phyloP scores from a whole-genome alignment of 2,329 filamentous ascomycete species.

The Fusarium devonianum region DNA sequence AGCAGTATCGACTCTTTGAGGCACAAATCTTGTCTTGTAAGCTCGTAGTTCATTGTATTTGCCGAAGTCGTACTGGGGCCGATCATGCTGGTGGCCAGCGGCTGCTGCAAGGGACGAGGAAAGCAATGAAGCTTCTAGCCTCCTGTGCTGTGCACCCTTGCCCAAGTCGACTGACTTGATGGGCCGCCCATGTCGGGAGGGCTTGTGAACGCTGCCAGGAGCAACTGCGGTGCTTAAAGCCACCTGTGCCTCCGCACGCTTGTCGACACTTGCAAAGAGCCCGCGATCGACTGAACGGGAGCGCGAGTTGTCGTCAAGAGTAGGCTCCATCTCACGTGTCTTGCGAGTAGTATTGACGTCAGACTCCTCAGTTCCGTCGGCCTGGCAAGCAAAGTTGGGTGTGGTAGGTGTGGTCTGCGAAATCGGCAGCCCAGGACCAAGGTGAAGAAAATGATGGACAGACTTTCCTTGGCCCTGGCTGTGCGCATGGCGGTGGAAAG shows the following conservation, averaged over 20 bases:
- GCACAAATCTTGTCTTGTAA: conserved; percentile 54
- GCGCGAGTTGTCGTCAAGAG: conserved; percentile 58
- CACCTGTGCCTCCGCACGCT: conserved; percentile 69
- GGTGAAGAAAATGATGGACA: conserved; percentile 49
- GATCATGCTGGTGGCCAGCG: conserved; percentile 52
- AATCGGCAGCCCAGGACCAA: conserved; percentile 40
- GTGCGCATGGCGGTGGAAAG: conserved; percentile 50
- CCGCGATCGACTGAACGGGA: conserved; percentile 70
- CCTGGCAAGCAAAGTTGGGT: conserved; percentile 46
- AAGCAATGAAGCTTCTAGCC: conserved; percentile 49
- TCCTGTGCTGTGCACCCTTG: conserved; percentile 39
- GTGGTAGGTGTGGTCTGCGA: conserved; percentile 47
- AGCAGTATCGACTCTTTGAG: conserved; percentile 52
- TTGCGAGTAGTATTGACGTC: conserved; percentile 46
- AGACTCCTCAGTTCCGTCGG: conserved; percentile 54
- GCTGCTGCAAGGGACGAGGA: conserved; percentile 48
- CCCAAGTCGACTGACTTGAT: conserved; percentile 54
- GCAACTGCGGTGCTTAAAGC: conserved; percentile 68
- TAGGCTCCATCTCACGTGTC: conserved; percentile 49
- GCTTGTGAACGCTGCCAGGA: conserved; percentile 64
- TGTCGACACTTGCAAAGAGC: conserved; percentile 65
- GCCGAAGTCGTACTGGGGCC: conserved; percentile 55
- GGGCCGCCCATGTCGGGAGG: conserved; percentile 53
- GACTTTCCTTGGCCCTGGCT: conserved; percentile 52
- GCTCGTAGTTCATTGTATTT: conserved; percentile 44